Evolutionary conservation across 1,139 yeast species (phyloP).

Genomic region (Taiozyma sp.): DNA sequence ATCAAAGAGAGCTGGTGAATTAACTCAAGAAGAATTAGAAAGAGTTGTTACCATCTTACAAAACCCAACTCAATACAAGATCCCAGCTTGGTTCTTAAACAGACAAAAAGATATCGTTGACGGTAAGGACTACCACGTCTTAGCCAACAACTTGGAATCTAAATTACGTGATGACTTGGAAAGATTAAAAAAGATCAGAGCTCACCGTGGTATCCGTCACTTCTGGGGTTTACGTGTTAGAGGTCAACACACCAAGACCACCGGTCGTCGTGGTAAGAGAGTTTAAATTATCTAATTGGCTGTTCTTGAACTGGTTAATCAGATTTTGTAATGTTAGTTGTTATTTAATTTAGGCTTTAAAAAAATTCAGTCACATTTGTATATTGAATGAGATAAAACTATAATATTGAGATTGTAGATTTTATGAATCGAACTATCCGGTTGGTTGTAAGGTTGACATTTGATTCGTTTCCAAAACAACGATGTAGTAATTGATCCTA

Average conservation of each 20-base stretch:
- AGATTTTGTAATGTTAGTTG: neutral
- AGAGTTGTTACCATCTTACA: slow-evolving; percentile 99
- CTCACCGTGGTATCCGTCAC: slow-evolving; percentile 99
- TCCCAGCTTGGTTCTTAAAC: slow-evolving; percentile 99
- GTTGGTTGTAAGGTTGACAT: too few relatives aligned
- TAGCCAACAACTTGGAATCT: slow-evolving; percentile 98
- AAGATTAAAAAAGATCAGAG: slow-evolving; percentile 99
- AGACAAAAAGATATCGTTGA: slow-evolving; percentile 98
- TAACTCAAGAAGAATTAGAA: slow-evolving; percentile 99
- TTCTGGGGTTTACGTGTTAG: slow-evolving; percentile 97
- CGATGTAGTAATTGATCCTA: too few relatives aligned
- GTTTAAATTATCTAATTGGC: neutral
- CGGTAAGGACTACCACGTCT: slow-evolving; percentile 98
- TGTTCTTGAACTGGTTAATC: neutral
- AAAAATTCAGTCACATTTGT: slow-evolving; percentile 6
- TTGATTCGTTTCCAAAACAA: too few relatives aligned
- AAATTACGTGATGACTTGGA: slow-evolving; percentile 99
- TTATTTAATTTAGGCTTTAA: slow-evolving; percentile 5
- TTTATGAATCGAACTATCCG: too few relatives aligned
- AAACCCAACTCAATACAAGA: slow-evolving; percentile 99
- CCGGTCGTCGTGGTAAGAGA: slow-evolving; percentile 80
- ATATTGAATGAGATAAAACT: slow-evolving; percentile 3
- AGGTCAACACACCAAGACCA: slow-evolving; percentile 99
- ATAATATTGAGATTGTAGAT: neutral
- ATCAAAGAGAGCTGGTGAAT: slow-evolving; percentile 99